These are phyloP conservation scores for Candida insectalens DNA, from an alignment of 805 yeast species.

Conservation along the genomic window DNA sequence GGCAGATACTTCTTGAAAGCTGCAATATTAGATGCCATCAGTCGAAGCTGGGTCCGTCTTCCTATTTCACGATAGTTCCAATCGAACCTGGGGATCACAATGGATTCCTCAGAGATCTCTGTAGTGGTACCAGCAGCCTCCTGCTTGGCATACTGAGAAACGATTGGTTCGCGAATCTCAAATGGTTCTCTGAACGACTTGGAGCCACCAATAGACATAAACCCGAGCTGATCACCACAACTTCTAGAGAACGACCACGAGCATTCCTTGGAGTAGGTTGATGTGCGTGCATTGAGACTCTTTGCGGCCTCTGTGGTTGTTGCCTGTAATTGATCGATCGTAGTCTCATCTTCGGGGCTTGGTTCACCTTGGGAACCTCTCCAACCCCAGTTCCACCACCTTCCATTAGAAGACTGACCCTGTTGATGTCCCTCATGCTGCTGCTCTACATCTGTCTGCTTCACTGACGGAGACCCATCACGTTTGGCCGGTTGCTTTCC, in stretches of 20 bases:
- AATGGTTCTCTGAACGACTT: conserved; percentile 19
- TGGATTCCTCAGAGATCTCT: conserved; percentile 3
- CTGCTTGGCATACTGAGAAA: conserved; percentile 19
- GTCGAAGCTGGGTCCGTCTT: conserved; percentile 15
- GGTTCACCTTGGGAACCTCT: background rate
- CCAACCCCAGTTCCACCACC: conserved; percentile 10
- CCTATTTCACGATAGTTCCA: conserved; percentile 20
- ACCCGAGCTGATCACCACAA: conserved; percentile 9
- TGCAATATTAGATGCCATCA: conserved; percentile 10
- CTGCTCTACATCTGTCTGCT: background rate
- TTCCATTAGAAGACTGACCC: background rate
- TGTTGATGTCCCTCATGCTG: background rate
- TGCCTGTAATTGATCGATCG: background rate
- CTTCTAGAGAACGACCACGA: conserved; percentile 21
- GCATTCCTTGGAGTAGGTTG: conserved; percentile 11
- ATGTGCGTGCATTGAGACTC: conserved; percentile 14
- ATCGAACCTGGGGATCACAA: conserved; percentile 19
- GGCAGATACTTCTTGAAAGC: conserved; percentile 8
- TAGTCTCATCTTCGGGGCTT: background rate
- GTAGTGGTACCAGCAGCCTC: conserved; percentile 9
- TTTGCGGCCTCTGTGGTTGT: conserved; percentile 10
- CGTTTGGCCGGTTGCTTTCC: background rate
- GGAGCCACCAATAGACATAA: conserved; percentile 22
- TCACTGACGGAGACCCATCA: background rate
- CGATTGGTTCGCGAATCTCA: conserved; percentile 15